These are phyloP conservation scores for Castanea mollissima DNA, from an alignment of 306 rosid genomes.

Conservation along the genomic window DNA sequence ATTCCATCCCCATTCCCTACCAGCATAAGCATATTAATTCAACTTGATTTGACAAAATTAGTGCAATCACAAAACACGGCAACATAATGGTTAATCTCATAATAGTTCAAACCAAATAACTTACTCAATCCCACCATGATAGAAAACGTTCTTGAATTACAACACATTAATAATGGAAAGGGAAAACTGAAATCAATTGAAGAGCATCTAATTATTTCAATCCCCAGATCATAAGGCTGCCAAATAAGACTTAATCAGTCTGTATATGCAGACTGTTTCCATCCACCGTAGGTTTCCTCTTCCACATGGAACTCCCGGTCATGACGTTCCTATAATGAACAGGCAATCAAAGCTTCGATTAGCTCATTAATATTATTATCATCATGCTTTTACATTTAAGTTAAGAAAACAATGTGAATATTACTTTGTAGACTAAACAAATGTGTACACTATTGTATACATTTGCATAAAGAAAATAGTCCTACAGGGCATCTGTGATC, in stretches of 20 bases:
- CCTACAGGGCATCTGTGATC: background rate
- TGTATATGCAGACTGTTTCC: conserved; percentile 52
- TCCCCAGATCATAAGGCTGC: background rate
- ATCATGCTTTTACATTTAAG: background rate
- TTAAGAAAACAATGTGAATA: background rate
- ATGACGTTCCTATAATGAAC: background rate
- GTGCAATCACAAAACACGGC: background rate
- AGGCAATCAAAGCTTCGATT: background rate
- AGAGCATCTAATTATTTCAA: background rate
- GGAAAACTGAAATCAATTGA: background rate
- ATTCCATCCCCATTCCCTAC: background rate
- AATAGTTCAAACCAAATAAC: background rate
- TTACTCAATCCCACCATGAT: background rate
- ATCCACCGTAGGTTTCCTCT: conserved; percentile 56
- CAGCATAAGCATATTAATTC: background rate
- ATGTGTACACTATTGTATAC: too few species aligned
- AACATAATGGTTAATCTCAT: background rate
- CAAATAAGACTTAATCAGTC: background rate
- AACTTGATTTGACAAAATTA: background rate
- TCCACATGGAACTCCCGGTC: background rate
- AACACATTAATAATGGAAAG: background rate
- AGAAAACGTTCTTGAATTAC: background rate
- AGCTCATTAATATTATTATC: background rate
- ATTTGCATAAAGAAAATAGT: too few species aligned
- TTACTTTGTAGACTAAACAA: too few species aligned